Evolutionary conservation across 2,329 filamentous ascomycete species (phyloP), one percentile per base, ranked within the genome.

Genomic region (Epichloe festucae): DNA sequence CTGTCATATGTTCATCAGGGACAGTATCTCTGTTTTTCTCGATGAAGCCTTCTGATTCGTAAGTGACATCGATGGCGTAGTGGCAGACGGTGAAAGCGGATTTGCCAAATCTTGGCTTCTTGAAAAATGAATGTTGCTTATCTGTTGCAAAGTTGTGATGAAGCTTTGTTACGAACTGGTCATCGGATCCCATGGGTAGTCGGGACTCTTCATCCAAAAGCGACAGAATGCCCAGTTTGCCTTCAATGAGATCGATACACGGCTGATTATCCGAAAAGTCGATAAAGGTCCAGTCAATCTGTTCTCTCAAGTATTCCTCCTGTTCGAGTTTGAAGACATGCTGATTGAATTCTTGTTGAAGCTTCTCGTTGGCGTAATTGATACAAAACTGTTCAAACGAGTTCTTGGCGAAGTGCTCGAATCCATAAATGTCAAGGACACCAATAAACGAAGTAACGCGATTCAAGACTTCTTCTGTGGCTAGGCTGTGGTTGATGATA

Each of bases 381-480:
- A 98, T 98, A 72, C 93, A 98, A 70, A 98, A 98, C 68, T 98
- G 93, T 68, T 98, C 93, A 62, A 98, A 98, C 0, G 93, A 98
- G 73, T 98, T 98, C 76, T 96, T 97, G 56, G 93, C 91, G 64
- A 98, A 98, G 70, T 97, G 93, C 69, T 98, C 93, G 64, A 98
- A 98, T 57, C 91, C 91, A 69, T 97, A 97, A 60, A 98, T 98
- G 87, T 98, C 93, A 57, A 98, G 79, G 46, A 98, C 93, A 68
- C 93, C 93, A 62, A 98, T 98, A 69, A 98, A 98, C 2, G 88
- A 91, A 51, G 75, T 79, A 52, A 95, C 89, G 41, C 87, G 81
- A 60, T 77, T 82, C 49, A 97, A 69, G 39, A 97, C 88, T 57
- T 91, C 85, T 44, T 95, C 86, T 1, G 89, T 89, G 12, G 93